Conservation (phyloP, 805 yeast genomes). For the Metschnikowia proteae region DNA sequence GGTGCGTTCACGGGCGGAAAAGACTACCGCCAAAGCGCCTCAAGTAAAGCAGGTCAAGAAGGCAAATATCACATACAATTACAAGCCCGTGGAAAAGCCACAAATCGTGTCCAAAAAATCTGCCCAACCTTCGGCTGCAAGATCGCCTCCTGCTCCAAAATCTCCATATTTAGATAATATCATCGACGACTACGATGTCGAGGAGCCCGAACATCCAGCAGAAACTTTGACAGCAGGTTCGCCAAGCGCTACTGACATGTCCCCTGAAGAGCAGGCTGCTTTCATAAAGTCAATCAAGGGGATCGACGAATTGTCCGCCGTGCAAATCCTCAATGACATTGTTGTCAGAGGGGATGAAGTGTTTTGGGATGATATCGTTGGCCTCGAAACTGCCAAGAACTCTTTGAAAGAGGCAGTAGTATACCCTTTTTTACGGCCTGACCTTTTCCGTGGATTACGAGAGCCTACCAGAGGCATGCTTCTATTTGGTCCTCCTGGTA, state of each 20-base stretch:
- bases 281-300: conserved; percentile 54
- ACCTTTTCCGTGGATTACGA: conserved; percentile 80
- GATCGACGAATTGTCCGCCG: conserved; percentile 74
- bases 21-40: conserved; percentile 4
- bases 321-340: conserved; percentile 82
- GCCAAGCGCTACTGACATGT: conserved; percentile 8
- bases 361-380: conserved; percentile 94
- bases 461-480: conserved; percentile 98
- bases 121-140: not conserved
- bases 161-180: conserved; percentile 28
- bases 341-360: conserved; percentile 88
- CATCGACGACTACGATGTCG: conserved; percentile 21
- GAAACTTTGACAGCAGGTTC: not conserved
- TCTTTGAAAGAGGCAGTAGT: conserved; percentile 93
- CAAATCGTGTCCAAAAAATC: conserved; percentile 4
- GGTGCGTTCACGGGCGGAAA: conserved; percentile 1
- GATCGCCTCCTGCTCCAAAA: conserved; percentile 5
- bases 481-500: conserved; percentile 97
- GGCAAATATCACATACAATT: conserved; percentile 32
- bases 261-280: conserved; percentile 29
- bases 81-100: conserved; percentile 17
- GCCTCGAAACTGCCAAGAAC: conserved; percentile 81
- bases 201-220: conserved; percentile 5
- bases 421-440: conserved; percentile 92
- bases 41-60: conserved; percentile 17